These are phyloP conservation scores for Aspergillus fumigatiaffinis DNA, from an alignment of 2,329 filamentous ascomycete species.

Conservation along the genomic window DNA sequence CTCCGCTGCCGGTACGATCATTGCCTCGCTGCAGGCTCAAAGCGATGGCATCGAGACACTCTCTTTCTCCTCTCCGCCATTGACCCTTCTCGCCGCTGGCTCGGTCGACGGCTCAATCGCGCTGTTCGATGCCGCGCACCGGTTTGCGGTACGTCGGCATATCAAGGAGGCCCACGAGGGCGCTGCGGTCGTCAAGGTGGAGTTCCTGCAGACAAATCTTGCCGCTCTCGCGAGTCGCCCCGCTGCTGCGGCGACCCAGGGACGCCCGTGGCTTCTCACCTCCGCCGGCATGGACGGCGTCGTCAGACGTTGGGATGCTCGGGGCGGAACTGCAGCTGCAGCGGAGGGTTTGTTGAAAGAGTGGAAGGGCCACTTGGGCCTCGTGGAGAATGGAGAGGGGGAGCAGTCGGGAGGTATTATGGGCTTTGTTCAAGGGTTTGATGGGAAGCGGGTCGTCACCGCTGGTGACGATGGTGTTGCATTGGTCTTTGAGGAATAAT, in stretches of 20 bases:
- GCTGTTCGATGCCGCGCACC: conserved; percentile 79
- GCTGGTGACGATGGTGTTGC: conserved; percentile 74
- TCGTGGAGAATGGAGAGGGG: conserved; percentile 53
- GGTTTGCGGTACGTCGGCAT: conserved; percentile 80
- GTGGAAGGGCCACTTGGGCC: conserved; percentile 73
- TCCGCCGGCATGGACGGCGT: conserved; percentile 90
- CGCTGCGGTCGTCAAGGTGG: conserved; percentile 87
- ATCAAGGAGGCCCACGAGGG: conserved; percentile 81
- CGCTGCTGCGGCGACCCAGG: conserved; percentile 26
- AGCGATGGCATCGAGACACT: conserved; percentile 73
- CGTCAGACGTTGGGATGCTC: conserved; percentile 79
- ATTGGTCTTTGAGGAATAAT: conserved; percentile 43
- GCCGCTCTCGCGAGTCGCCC: conserved; percentile 26
- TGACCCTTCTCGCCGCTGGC: conserved; percentile 59
- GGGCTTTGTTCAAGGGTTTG: conserved; percentile 78
- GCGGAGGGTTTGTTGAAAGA: conserved; percentile 72
- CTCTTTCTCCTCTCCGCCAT: conserved; percentile 58
- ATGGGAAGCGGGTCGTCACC: conserved; percentile 74
- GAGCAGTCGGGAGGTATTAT: conserved; percentile 80
- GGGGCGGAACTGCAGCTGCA: conserved; percentile 63
- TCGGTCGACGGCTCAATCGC: conserved; percentile 68
- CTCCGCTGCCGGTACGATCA: conserved; percentile 62
- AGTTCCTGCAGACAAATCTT: conserved; percentile 63
- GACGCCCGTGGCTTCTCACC: conserved; percentile 68
- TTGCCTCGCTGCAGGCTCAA: conserved; percentile 80